phyloP scores from a whole-genome alignment of 1,284 basidiomycete species.

The Cutaneotrichosporon sp. region DNA sequence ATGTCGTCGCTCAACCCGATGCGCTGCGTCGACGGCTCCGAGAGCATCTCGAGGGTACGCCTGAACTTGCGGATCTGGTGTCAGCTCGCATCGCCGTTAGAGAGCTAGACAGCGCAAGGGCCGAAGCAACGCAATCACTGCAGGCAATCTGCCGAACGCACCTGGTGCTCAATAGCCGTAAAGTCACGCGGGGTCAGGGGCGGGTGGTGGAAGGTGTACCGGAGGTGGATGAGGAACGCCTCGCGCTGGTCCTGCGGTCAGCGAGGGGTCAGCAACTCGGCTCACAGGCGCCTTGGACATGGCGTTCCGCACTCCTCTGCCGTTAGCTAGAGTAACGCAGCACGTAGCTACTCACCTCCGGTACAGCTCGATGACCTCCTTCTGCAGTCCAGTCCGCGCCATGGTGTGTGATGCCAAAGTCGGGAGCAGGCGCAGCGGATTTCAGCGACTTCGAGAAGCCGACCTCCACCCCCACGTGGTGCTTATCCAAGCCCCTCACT shows the following conservation, averaged over 20 bases:
- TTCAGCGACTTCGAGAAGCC: not conserved
- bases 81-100: not conserved
- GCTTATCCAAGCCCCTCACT: not conserved
- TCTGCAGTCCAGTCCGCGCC: slow-evolving; percentile 51
- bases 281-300: slow-evolving; percentile 33
- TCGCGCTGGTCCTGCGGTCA: slow-evolving; percentile 18
- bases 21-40: slow-evolving; percentile 40
- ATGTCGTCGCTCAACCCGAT: slow-evolving; percentile 47
- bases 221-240: slow-evolving; percentile 48
- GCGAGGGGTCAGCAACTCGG: not conserved
- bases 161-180: slow-evolving; percentile 54
- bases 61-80: slow-evolving; percentile 48
- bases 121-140: not conserved
- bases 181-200: slow-evolving; percentile 47
- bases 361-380: slow-evolving; percentile 52
- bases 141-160: slow-evolving; percentile 24
- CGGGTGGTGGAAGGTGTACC: slow-evolving; percentile 53
- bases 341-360: slow-evolving; percentile 7
- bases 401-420: slow-evolving; percentile 14
- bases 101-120: not conserved
- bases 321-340: slow-evolving; percentile 1
- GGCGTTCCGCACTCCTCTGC: slow-evolving; percentile 43
- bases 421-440: not conserved
- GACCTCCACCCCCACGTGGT: slow-evolving; percentile 4
- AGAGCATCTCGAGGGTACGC: slow-evolving; percentile 50